Evolutionary conservation across 2,329 filamentous ascomycete genomes (phyloP), one percentile per base, ranked within the genome.

Genomic region (Moelleriella libera): DNA sequence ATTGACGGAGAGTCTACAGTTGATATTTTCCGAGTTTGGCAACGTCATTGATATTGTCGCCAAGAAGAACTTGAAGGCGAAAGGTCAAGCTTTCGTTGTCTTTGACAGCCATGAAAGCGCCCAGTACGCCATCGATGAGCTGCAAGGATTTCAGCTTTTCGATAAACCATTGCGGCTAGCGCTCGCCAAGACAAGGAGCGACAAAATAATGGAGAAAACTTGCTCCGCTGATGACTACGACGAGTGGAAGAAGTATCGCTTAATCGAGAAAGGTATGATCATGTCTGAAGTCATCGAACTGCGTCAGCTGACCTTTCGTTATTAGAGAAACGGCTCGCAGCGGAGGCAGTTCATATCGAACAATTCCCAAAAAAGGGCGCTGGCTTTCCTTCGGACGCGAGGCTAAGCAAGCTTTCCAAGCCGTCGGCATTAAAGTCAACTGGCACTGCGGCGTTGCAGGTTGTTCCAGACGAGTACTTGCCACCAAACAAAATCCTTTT

Each of bases 401-500:
- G 83, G 45, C 79, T 83, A 0, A 69, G 77, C 47, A 90, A 90
- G 70, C 74, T 82, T 12, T 74, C 77, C n/a, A 62, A 60, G 41
- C 55, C 61, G 4, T 59, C 62, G 0, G 86, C 86, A 34, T 78
- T 90, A 68, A 94, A 94, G 63, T 78, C 85, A 5, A 84, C 83
- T 1, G 80, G 78, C 49, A 75, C 80, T 5, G 72, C 79, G 11
- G 74, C 80, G 1, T 73, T 82, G 4, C 75, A 84, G 9, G 83
- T 88, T 48, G 82, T 97, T 14, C 88, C 89, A n/a, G 92, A 97
- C 75, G 92, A 98, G 68, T 97, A 95, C 65, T 78, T 97, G 4
- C 90, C 90, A 4, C 90, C 92, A 37, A 97, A 97, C 77, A 96
- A 95, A 71, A 94, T 88, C 55, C 76, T 98, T 37, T 94, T 97